Percentiles rank a stretch among this genome's conserved stretches.
Conservation (phyloP, 495 filamentous ascomycete species). For the Penicillium lividum region DNA sequence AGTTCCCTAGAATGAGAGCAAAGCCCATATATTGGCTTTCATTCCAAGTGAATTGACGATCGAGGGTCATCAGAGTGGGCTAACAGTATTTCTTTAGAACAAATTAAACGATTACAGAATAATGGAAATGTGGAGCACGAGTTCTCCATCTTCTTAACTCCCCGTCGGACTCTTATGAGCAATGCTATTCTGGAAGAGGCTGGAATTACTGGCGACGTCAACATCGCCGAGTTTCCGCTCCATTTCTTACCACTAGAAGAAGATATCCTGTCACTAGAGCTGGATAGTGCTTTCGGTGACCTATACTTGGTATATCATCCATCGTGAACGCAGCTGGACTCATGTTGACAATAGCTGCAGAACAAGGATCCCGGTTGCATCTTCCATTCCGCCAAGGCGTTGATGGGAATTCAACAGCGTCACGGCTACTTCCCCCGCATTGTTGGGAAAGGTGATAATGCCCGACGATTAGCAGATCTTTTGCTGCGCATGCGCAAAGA, state of each 20-base stretch:
- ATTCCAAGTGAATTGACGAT: slow-evolving; percentile 31
- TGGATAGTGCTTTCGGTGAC: slow-evolving; percentile 83
- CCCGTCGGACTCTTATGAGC: slow-evolving; percentile 86
- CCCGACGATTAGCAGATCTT: slow-evolving; percentile 82
- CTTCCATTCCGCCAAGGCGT: slow-evolving; percentile 83
- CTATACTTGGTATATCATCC: slow-evolving; percentile 67
- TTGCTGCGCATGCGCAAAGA: slow-evolving; percentile 93
- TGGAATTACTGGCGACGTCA: slow-evolving; percentile 90
- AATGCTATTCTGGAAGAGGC: slow-evolving; percentile 91
- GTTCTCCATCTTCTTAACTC: slow-evolving; percentile 91
- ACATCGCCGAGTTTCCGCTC: slow-evolving; percentile 78
- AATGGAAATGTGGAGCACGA: slow-evolving; percentile 88
- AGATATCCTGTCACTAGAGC: slow-evolving; percentile 87
- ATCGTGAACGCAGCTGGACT: neutral
- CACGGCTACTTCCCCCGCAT: slow-evolving; percentile 95
- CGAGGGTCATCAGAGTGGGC: slow-evolving; percentile 58
- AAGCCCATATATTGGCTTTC: slow-evolving; percentile 49
- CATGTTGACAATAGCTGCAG: slow-evolving; percentile 33
- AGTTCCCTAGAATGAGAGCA: slow-evolving; percentile 62
- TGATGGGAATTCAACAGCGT: slow-evolving; percentile 91
- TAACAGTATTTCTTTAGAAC: slow-evolving; percentile 65
- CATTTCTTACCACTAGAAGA: slow-evolving; percentile 90
- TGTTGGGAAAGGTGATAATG: slow-evolving; percentile 94
- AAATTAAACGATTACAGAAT: slow-evolving; percentile 85
- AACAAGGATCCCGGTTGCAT: slow-evolving; percentile 88